These are phyloP conservation scores for Microsporum ferrugineum DNA, from an alignment of 2,329 filamentous ascomycete genomes.

Conservation along the genomic window DNA sequence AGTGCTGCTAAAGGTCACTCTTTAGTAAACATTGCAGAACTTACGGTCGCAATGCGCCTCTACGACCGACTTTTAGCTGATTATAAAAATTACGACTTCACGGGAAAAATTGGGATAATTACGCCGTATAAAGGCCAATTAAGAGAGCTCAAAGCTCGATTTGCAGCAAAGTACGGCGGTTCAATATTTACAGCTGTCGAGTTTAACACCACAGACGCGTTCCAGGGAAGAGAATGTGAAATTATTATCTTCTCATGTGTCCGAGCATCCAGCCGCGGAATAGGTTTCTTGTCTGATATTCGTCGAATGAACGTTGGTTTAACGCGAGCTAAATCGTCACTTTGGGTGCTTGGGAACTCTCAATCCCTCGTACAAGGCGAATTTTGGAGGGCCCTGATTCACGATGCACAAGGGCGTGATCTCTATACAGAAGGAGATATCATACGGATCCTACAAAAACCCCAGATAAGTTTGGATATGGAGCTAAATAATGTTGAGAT, in stretches of 20 bases:
- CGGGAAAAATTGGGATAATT: conserved; percentile 86
- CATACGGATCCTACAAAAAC: conserved; percentile 42
- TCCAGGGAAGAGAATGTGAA: conserved; percentile 91
- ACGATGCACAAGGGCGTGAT: conserved; percentile 63
- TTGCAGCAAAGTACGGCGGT: conserved; percentile 61
- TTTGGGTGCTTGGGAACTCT: conserved; percentile 94
- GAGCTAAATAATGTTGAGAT: conserved; percentile 36
- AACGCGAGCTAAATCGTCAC: conserved; percentile 87
- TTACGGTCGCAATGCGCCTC: conserved; percentile 74
- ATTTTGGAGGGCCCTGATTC: conserved; percentile 80
- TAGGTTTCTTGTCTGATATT: conserved; percentile 97
- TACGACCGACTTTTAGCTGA: conserved; percentile 70
- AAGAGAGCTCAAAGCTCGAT: conserved; percentile 63
- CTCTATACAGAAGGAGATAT: conserved; percentile 64
- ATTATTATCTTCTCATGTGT: conserved; percentile 99
- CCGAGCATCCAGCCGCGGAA: conserved; percentile 79
- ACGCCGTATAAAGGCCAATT: conserved; percentile 96
- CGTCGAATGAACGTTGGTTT: conserved; percentile 98
- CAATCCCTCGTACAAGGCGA: conserved; percentile 73
- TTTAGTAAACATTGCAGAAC: conserved; percentile 75
- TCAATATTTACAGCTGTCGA: conserved; percentile 68
- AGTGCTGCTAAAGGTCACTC: conserved; percentile 76
- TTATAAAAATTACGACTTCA: conserved; percentile 57
- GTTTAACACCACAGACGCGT: conserved; percentile 98
- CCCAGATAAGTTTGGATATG: conserved; percentile 35